Evolutionary conservation across 139 green algal genomes (phyloP), one percentile per base, ranked within the genome.

Genomic region (Haematococcus lacustris): DNA sequence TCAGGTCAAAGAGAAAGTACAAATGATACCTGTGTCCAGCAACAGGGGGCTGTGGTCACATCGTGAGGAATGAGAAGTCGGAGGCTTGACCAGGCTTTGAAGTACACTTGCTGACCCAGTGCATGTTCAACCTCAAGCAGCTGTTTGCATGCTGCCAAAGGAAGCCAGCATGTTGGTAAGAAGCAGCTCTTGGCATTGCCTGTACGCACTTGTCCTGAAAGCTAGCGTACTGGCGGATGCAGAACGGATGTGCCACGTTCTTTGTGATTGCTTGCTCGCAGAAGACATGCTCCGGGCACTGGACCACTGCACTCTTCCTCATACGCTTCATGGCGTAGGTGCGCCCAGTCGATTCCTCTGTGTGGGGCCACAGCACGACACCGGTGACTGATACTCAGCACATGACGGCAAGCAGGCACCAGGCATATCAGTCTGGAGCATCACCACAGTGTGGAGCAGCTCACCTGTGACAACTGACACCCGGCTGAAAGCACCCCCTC

Each of bases 1-100:
- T 92, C 33, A 95, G 83, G 80, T 98, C 94, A 76, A 98, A 96
- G 66, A 97, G 74, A 40, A 98, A 93, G 88, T 98, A 98, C 28
- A 97, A 80, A 72, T 97, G 88, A 75, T 92, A 89, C 74, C 91
- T 91, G 86, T 96, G 89, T 87, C 66, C 96, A 84, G 73, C 93
- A 30, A 67, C 25, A 64, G n/a, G n/a, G n/a, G n/a, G n/a, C n/a
- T n/a, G n/a, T n/a, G n/a, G n/a, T n/a, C n/a, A n/a, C n/a, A n/a
- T n/a, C n/a, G n/a, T n/a, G n/a, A n/a, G n/a, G n/a, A n/a, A n/a
- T n/a, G n/a, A n/a, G n/a, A n/a, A n/a, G n/a, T n/a, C n/a, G n/a
- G n/a, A n/a, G n/a, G n/a, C n/a, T n/a, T n/a, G n/a, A n/a, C n/a
- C n/a, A n/a, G n/a, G n/a, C n/a, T n/a, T n/a, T n/a, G n/a, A n/a